Evolutionary conservation across 2,329 filamentous ascomycete species (phyloP).

Genomic region (Alternaria ventricosa): DNA sequence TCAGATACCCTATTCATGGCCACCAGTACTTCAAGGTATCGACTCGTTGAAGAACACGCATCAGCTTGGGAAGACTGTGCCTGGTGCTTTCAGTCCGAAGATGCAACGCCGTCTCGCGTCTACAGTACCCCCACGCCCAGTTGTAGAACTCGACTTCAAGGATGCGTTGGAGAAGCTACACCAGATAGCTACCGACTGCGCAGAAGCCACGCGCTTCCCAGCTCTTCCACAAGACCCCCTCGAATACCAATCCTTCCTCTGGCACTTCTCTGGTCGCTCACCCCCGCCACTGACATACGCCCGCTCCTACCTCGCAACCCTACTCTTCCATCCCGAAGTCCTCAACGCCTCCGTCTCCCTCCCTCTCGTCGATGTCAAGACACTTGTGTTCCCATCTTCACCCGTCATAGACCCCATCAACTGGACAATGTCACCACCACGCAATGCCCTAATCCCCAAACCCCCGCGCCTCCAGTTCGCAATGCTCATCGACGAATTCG

Average conservation of each 20-base stretch:
- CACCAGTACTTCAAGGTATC: constrained; percentile 52
- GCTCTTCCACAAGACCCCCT: constrained; percentile 37
- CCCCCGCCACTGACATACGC: constrained; percentile 86
- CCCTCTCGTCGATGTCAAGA: constrained; percentile 80
- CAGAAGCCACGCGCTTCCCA: constrained; percentile 57
- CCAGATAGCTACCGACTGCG: constrained; percentile 74
- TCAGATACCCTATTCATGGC: constrained; percentile 44
- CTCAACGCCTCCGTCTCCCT: constrained; percentile 73
- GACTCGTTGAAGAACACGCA: constrained; percentile 66
- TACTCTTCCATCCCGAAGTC: constrained; percentile 73
- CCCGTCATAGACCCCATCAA: constrained; percentile 74
- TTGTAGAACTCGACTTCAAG: constrained; percentile 76
- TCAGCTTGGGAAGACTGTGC: constrained; percentile 67
- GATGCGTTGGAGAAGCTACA: constrained; percentile 74
- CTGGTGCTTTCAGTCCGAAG: constrained; percentile 86
- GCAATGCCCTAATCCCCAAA: constrained; percentile 58
- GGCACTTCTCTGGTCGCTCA: constrained; percentile 76
- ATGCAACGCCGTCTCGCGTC: constrained; percentile 91
- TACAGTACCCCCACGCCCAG: constrained; percentile 89
- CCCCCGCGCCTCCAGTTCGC: constrained; percentile 78
- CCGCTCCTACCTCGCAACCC: constrained; percentile 76
- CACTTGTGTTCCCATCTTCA: constrained; percentile 75
- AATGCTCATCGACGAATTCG: constrained; percentile 69
- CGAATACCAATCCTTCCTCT: constrained; percentile 68
- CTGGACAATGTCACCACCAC: constrained; percentile 71